phyloP scores from a whole-genome alignment of 2,329 filamentous ascomycete genomes.

The Juglanconis sp. region DNA sequence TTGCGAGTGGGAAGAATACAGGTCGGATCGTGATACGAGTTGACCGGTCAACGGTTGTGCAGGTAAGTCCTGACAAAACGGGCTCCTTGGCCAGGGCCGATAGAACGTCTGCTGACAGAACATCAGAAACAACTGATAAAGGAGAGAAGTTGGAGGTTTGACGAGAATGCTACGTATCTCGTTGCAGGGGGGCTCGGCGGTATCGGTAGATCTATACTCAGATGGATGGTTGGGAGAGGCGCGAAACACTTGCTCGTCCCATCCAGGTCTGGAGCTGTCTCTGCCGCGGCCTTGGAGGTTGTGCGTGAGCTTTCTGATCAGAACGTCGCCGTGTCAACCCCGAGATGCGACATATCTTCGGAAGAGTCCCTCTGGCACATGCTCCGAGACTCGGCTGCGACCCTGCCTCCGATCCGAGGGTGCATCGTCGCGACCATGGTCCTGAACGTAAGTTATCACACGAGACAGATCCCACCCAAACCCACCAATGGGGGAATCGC shows the following conservation, averaged over 20 bases:
- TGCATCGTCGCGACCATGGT: slow-evolving; percentile 3
- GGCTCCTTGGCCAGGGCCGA: neutral
- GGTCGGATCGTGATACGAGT: neutral
- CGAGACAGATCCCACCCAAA: too few relatives aligned
- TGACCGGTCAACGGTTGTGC: slow-evolving; percentile 4
- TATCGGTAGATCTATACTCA: slow-evolving; percentile 22
- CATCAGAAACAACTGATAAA: slow-evolving; percentile 12
- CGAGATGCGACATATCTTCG: neutral
- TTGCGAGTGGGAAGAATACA: neutral
- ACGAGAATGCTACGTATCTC: slow-evolving; percentile 25
- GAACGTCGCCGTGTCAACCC: neutral
- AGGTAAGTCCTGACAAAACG: slow-evolving; percentile 17
- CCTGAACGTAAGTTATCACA: neutral
- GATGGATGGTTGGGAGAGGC: slow-evolving; percentile 22
- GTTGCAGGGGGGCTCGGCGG: slow-evolving; percentile 29
- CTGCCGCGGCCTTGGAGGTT: slow-evolving; percentile 1
- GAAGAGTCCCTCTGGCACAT: neutral
- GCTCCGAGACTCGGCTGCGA: neutral
- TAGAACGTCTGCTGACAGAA: neutral
- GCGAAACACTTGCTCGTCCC: slow-evolving; percentile 21
- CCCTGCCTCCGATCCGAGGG: neutral
- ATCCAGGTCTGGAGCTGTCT: slow-evolving; percentile 17
- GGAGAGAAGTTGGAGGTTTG: slow-evolving; percentile 24
- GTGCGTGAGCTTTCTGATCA: neutral
- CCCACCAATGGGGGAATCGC: neutral